A percentile compares a stretch with the other conserved stretches of the same genome.
These are phyloP conservation scores for Chalciporus chontae DNA, from an alignment of 768 basidiomycete genomes.

Conservation along the genomic window DNA sequence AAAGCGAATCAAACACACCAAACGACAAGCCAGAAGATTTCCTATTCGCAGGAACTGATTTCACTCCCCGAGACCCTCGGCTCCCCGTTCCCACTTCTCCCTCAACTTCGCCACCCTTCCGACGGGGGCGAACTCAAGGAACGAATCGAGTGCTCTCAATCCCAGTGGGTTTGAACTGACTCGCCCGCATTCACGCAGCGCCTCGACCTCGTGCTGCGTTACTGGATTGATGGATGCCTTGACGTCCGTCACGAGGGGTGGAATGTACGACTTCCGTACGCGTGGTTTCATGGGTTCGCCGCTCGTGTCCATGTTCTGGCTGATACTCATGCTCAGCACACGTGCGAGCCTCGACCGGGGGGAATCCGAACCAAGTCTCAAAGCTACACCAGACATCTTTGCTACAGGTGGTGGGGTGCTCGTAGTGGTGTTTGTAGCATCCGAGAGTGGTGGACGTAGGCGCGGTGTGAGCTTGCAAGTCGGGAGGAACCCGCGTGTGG, in stretches of 20 bases:
- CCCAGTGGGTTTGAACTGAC: neutral
- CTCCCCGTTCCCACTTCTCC: conserved; percentile 16
- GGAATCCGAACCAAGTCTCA: conserved; percentile 1
- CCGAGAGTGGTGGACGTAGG: neutral
- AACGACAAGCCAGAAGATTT: too few species aligned
- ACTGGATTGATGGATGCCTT: conserved; percentile 2
- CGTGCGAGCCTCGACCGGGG: conserved; percentile 22
- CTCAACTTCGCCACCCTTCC: conserved; percentile 22
- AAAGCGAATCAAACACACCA: too few species aligned
- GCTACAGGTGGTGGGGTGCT: neutral
- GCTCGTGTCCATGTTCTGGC: neutral
- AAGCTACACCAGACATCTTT: neutral
- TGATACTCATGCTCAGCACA: conserved; percentile 9
- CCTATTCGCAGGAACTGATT: too few species aligned
- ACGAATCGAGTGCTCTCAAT: neutral
- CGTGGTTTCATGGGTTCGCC: neutral
- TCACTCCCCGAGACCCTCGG: neutral
- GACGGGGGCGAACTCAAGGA: conserved; percentile 1
- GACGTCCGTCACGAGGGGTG: neutral
- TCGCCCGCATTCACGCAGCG: neutral
- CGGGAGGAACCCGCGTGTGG: neutral
- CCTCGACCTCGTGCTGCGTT: conserved; percentile 9
- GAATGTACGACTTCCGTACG: neutral
- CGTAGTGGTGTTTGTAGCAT: neutral
- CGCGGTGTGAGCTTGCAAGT: conserved; percentile 3